Base-by-base conservation (phyloP, 768 basidiomycete species). In the Stropharia rugosoannulata region DNA sequence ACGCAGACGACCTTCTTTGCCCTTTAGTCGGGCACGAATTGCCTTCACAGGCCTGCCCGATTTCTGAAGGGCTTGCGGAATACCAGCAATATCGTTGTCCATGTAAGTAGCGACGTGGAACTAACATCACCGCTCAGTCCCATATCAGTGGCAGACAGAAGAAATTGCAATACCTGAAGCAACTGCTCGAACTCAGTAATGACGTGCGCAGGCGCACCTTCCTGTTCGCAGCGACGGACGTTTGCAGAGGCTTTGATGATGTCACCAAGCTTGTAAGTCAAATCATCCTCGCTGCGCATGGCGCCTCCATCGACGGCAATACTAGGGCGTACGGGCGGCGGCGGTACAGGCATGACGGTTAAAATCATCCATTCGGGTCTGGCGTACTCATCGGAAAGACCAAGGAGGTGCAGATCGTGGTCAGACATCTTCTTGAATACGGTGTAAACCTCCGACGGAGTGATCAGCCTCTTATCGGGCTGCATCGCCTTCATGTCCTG, bases 291-390 rank as follows among this genome's bases (percentile, higher is more conserved):
- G 63, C 93, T 93, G 41, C 95, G 84, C 89, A 96, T 94, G 1
- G 91, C 88, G 49, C 96, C 95, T 18, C 96, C 96, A 63, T 98
- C 96, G 27, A 98, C 92, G 11, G 96, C 90, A 55, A 99, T 98
- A 73, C 94, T 96, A 0, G 97, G 97, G 47, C 97, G 93, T 51
- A 99, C 97, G 7, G 97, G 94, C 5, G 96, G 96, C 1, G 97
- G 97, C 1, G 97, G 97, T 0, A 99, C 96, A 36, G 97, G 97
- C 70, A 98, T 82, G 37, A 98, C 94, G 0, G 97, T 98, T 40
- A 98, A 76, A 62, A 99, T 97, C 97, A 99, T 98, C 97, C 97
- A 99, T 66, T 98, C 94, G 2, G 97, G 97, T 40, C 95, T 85
- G 6, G 97, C 96, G 68, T 97, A 98, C 68, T 93, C 92, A 55